phyloP scores from a whole-genome alignment of 495 filamentous ascomycete species.

The Podospora sp. region DNA sequence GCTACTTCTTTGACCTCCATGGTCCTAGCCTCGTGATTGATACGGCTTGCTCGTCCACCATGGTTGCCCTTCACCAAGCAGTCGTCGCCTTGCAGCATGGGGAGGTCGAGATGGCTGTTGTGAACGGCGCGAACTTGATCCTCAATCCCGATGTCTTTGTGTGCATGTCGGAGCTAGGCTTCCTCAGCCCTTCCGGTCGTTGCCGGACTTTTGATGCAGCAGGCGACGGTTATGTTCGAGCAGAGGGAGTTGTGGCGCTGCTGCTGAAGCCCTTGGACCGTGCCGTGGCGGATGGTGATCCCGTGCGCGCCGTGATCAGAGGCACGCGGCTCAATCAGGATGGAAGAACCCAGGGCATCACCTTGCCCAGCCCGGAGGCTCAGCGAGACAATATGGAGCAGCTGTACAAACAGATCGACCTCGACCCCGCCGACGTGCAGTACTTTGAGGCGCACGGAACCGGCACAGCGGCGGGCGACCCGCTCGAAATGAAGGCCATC shows the following conservation, averaged over 20 bases:
- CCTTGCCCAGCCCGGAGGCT: constrained; percentile 46
- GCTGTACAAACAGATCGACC: constrained; percentile 44
- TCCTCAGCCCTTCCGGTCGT: no score
- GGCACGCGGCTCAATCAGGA: constrained; percentile 53
- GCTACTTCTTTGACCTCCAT: constrained; percentile 51
- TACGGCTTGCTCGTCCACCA: constrained; percentile 57
- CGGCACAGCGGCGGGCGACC: constrained; percentile 19
- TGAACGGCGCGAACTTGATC: constrained; percentile 37
- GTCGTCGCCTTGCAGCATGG: constrained; percentile 48
- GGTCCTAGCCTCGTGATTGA: constrained; percentile 54
- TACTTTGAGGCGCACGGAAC: constrained; percentile 53
- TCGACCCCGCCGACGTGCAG: constrained; percentile 42
- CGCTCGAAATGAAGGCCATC: background rate
- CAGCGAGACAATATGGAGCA: constrained; percentile 51
- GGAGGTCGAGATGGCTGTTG: constrained; percentile 39
- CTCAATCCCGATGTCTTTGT: constrained; percentile 32
- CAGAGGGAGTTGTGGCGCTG: constrained; percentile 54
- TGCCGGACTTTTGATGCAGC: no score
- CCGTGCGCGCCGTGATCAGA: constrained; percentile 59
- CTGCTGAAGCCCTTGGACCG: constrained; percentile 50
- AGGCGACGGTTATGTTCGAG: constrained; percentile 52
- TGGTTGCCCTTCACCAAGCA: constrained; percentile 55
- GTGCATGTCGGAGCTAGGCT: background rate
- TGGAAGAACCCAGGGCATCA: constrained; percentile 51
- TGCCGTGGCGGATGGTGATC: constrained; percentile 47